Percentiles rank a stretch among this genome's conserved stretches.
phyloP scores from a whole-genome alignment of 306 rosid genomes.

The Vachellia pachyceras region DNA sequence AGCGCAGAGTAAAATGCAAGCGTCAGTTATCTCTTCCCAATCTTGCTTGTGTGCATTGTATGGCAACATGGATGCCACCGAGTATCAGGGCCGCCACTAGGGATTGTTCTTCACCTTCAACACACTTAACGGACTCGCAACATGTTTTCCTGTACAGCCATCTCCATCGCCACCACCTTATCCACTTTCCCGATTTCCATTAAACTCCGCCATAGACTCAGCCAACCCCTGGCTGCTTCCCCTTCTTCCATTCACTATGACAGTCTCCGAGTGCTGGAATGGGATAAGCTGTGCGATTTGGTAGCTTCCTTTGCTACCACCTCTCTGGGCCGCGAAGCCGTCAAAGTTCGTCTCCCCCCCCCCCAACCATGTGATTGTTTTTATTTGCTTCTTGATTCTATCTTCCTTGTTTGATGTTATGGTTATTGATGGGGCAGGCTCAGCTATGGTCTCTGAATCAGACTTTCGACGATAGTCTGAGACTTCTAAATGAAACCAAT shows the following conservation, averaged over 20 bases:
- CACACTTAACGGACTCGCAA: neutral
- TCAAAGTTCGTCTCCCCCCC: conserved; percentile 52
- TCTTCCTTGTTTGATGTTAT: neutral
- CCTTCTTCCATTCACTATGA: conserved; percentile 62
- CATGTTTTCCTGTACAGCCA: conserved; percentile 53
- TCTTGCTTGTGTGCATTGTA: too few species aligned
- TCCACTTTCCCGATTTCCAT: conserved; percentile 36
- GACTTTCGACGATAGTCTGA: conserved; percentile 73
- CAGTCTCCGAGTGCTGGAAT: conserved; percentile 82
- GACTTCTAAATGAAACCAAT: conserved; percentile 82
- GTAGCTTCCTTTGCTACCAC: conserved; percentile 87
- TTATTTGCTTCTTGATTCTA: neutral
- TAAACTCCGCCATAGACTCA: conserved; percentile 34
- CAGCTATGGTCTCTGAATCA: conserved; percentile 71
- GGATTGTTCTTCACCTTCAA: neutral
- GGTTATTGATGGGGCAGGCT: conserved; percentile 53
- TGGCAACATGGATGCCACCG: neutral
- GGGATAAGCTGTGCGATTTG: conserved; percentile 89
- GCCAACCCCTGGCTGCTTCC: conserved; percentile 37
- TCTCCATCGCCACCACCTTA: conserved; percentile 36
- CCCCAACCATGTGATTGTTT: neutral
- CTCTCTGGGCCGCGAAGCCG: conserved; percentile 78
- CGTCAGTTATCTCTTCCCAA: too few species aligned
- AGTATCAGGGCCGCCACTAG: neutral
- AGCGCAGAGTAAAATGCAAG: too few species aligned